A percentile compares a stretch with the other conserved stretches of the same genome.
Conservation (phyloP, 208 protist genomes). For the Spongospora subterranea region DNA sequence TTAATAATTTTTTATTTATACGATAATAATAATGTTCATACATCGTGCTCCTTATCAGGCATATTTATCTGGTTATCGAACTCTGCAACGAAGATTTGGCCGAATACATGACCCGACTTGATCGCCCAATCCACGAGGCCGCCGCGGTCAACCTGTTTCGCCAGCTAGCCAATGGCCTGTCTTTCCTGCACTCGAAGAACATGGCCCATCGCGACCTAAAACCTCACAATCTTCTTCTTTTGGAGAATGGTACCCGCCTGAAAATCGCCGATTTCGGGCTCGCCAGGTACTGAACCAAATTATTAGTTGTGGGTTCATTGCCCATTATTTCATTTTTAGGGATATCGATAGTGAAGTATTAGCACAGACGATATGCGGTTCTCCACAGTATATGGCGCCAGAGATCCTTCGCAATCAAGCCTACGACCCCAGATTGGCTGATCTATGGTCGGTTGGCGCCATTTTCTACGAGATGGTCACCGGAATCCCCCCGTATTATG, state of each 20-base stretch:
- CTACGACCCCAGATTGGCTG: background rate
- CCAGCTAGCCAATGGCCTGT: background rate
- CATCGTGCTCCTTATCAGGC: background rate
- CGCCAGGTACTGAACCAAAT: background rate
- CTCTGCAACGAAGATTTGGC: background rate
- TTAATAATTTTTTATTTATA: background rate
- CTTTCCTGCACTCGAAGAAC: background rate
- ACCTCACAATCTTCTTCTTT: background rate
- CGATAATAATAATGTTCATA: background rate
- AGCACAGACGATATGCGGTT: background rate
- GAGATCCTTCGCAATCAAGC: conserved; percentile 18
- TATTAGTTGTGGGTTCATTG: background rate
- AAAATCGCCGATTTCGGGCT: conserved; percentile 50
- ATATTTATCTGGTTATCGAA: conserved; percentile 43
- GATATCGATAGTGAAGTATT: background rate
- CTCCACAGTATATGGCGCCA: conserved; percentile 24
- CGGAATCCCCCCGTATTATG: background rate
- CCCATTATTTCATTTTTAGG: background rate
- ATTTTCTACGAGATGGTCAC: conserved; percentile 20
- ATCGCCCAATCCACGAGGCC: background rate
- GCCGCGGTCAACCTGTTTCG: background rate
- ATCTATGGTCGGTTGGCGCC: conserved; percentile 15
- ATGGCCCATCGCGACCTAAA: conserved; percentile 46
- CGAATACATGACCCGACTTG: background rate
- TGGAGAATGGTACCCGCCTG: background rate